Evolutionary conservation across 2,329 filamentous ascomycete species (phyloP).

Genomic region (Daldinia sp.): DNA sequence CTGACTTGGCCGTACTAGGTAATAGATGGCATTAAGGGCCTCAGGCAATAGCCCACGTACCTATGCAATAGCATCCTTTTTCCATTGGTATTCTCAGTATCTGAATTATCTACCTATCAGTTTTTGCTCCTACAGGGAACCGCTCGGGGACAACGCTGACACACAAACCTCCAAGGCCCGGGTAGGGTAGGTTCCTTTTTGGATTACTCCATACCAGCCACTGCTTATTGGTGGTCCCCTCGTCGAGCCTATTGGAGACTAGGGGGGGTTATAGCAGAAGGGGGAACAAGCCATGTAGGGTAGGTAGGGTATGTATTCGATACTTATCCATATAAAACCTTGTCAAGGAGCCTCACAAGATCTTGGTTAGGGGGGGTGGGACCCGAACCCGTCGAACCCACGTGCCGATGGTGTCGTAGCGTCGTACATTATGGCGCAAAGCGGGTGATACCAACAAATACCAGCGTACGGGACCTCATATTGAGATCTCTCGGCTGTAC

Average conservation of each 20-base stretch:
- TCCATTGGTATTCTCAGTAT: conserved; percentile 7
- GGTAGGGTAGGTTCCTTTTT: conserved; percentile 13
- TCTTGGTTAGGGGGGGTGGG: conserved; percentile 35
- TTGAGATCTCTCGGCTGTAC: conserved; percentile 34
- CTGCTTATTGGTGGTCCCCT: conserved; percentile 8
- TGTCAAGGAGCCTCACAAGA: conserved; percentile 31
- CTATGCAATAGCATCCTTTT: conserved; percentile 14
- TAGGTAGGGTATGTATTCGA: conserved; percentile 18
- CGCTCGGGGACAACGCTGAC: conserved; percentile 11
- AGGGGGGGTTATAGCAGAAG: conserved; percentile 22
- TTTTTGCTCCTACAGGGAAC: conserved; percentile 17
- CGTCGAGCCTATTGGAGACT: conserved; percentile 16
- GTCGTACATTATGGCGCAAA: conserved; percentile 32
- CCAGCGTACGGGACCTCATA: conserved; percentile 20
- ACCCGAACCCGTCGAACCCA: conserved; percentile 30
- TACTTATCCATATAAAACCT: conserved; percentile 27
- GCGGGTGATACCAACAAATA: conserved; percentile 16
- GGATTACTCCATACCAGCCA: conserved; percentile 25
- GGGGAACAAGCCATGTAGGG: neutral
- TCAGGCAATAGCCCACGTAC: neutral
- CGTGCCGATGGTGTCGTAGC: conserved; percentile 25
- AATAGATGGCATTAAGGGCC: neutral
- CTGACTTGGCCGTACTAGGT: conserved; percentile 21
- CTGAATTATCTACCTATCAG: neutral
- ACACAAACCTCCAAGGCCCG: neutral